Evolutionary conservation across 2,329 filamentous ascomycete species (phyloP), one percentile per base, ranked within the genome.

Genomic region (Cordyceps fumosorosea): DNA sequence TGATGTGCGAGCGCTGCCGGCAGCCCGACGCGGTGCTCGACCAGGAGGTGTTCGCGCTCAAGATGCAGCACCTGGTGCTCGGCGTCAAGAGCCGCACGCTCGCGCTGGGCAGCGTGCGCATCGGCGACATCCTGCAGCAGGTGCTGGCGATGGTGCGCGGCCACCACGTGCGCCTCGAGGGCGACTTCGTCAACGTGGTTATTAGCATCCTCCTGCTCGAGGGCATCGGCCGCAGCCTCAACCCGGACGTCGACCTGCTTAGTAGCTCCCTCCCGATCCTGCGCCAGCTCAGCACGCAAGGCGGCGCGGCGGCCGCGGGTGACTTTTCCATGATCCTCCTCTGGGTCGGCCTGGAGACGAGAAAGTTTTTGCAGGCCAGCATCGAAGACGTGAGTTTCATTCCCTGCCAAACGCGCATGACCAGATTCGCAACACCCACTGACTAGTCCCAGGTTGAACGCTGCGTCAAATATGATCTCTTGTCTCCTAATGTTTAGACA

Each of bases 151-250:
- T 99, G 92, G 95, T 99, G 34, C 86, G 95, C 61, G 79, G 81
- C 11, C 95, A 99, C 73, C 95, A 99, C 71, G 95, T 99, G 4
- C 84, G 95, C 10, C 83, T 99, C 56, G 95, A 99, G 75, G 95
- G 95, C 10, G 95, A 99, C 73, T 99, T 98, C 72, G 92, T 99
- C 72, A 99, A 99, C 71, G 95, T 99, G 5, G 93, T 99, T 34
- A 89, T 99, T 63, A 96, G 91, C 64, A 97, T 98, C 59, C 78
- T 99, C 40, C 81, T 99, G 2, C 81, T 99, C 1, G 95, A 99
- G 73, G 95, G 95, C 7, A 99, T 98, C 69, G 95, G 95, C 0
- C 84, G 95, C 64, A 91, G 82, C 63, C 77, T 99, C 18, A 89
- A 98, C 72, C 93, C 95, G 0, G 81, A 93, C 59, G 79, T 97